These are phyloP conservation scores for Trypanosoma caninum DNA, from an alignment of 208 protist species.

Conservation along the genomic window DNA sequence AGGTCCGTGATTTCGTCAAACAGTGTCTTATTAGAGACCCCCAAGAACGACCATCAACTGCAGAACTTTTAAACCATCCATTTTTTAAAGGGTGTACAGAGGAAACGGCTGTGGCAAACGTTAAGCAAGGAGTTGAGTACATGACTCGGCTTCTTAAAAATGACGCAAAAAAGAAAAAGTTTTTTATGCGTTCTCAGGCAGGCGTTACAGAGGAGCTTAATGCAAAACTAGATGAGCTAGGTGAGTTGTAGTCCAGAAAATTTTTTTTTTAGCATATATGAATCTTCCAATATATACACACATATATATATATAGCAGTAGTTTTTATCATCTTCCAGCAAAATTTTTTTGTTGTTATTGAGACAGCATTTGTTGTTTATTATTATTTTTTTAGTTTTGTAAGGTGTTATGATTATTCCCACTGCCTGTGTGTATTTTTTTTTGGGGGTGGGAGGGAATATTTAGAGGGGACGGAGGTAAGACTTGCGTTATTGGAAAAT, in stretches of 20 bases:
- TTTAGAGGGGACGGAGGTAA: not conserved
- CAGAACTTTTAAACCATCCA: conserved; percentile 73
- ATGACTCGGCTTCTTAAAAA: conserved; percentile 85
- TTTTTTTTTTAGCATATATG: not conserved
- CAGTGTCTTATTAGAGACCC: conserved; percentile 72
- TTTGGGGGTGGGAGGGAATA: not conserved
- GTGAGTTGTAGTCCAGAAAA: conserved; percentile 27
- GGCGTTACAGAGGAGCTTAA: conserved; percentile 66
- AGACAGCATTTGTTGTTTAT: not conserved
- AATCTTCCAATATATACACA: not conserved
- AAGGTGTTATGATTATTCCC: no score
- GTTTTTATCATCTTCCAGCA: not conserved
- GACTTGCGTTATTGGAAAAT: no score
- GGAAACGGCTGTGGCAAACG: conserved; percentile 67
- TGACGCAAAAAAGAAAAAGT: conserved; percentile 63
- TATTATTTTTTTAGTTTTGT: conserved; percentile 1
- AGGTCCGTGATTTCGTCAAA: conserved; percentile 71
- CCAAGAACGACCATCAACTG: conserved; percentile 55
- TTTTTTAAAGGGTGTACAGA: conserved; percentile 72
- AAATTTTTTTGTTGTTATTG: conserved; percentile 10
- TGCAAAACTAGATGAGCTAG: conserved; percentile 65
- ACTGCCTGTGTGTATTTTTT: not conserved
- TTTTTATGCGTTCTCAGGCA: conserved; percentile 41
- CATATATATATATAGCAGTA: not conserved
- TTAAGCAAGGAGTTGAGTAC: conserved; percentile 77